A percentile compares a stretch with the other conserved stretches of the same genome.
These are phyloP conservation scores for Tetrahymena borealis DNA, from an alignment of 73 alveolate species.

Conservation along the genomic window DNA sequence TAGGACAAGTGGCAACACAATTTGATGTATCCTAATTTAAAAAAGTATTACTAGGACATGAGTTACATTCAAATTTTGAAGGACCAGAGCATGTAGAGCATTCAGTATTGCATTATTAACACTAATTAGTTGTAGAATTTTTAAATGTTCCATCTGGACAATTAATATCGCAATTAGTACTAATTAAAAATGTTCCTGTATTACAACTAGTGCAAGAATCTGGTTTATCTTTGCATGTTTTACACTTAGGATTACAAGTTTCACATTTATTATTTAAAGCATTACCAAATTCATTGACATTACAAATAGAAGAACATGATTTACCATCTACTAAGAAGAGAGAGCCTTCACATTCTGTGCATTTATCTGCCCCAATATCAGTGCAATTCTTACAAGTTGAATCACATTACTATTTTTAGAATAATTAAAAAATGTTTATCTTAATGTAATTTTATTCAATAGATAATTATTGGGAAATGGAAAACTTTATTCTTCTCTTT, in stretches of 20 bases:
- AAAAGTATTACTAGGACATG: neutral
- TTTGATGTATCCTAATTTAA: neutral
- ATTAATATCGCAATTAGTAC: neutral
- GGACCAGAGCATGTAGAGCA: conserved; percentile 30
- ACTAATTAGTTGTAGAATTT: neutral
- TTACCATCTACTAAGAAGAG: neutral
- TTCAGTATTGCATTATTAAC: neutral
- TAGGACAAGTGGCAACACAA: conserved; percentile 4
- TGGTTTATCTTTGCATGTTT: neutral
- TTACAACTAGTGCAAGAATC: conserved; percentile 14
- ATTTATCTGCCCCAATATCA: neutral
- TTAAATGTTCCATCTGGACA: conserved; percentile 7
- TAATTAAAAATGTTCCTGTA: neutral
- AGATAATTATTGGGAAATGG: too few relatives aligned
- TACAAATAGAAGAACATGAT: neutral
- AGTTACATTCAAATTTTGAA: conserved; percentile 1
- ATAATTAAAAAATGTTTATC: too few relatives aligned
- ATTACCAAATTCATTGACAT: neutral
- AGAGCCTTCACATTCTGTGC: neutral
- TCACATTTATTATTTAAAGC: neutral
- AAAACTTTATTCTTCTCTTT: too few relatives aligned
- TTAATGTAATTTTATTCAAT: too few relatives aligned
- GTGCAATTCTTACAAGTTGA: neutral
- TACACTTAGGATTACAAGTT: neutral
- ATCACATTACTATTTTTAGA: neutral